Evolutionary conservation across 2,329 filamentous ascomycete species (phyloP).

Genomic region (Moelleriella libera): DNA sequence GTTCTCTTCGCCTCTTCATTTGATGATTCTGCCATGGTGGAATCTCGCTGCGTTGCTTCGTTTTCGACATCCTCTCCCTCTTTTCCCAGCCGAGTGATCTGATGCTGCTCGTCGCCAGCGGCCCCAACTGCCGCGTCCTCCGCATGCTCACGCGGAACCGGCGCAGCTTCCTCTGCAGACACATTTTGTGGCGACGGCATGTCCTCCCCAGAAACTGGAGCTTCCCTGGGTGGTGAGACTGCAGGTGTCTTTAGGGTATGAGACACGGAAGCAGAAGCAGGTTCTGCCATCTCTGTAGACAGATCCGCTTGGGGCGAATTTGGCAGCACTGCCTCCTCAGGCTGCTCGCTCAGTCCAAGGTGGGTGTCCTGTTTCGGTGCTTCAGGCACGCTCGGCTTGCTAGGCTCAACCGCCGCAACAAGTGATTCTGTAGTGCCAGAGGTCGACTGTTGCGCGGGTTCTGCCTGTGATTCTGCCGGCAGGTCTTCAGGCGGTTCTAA

Average conservation of each 20-base stretch:
- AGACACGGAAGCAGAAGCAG: not conserved
- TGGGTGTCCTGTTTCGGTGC: not conserved
- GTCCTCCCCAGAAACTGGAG: not conserved
- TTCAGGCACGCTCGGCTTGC: not conserved
- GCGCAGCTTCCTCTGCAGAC: not conserved
- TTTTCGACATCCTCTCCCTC: not conserved
- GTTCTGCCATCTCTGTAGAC: not conserved
- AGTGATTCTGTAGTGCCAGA: not conserved
- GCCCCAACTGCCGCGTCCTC: not conserved
- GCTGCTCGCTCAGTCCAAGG: not conserved
- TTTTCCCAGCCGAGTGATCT: not conserved
- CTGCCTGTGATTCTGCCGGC: not conserved
- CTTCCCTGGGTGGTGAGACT: not conserved
- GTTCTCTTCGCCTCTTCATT: not conserved
- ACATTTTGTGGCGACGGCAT: not conserved
- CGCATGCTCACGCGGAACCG: not conserved
- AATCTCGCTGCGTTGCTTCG: not conserved
- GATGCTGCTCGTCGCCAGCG: not conserved
- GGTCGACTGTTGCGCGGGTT: not conserved
- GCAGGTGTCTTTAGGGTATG: not conserved
- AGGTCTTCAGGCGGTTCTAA: slow-evolving; percentile 2
- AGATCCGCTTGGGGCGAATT: not conserved
- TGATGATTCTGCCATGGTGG: not conserved
- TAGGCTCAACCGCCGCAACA: not conserved
- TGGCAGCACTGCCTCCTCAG: not conserved